Evolutionary conservation across 2,329 filamentous ascomycete genomes (phyloP).

Genomic region (Nemania sp.): DNA sequence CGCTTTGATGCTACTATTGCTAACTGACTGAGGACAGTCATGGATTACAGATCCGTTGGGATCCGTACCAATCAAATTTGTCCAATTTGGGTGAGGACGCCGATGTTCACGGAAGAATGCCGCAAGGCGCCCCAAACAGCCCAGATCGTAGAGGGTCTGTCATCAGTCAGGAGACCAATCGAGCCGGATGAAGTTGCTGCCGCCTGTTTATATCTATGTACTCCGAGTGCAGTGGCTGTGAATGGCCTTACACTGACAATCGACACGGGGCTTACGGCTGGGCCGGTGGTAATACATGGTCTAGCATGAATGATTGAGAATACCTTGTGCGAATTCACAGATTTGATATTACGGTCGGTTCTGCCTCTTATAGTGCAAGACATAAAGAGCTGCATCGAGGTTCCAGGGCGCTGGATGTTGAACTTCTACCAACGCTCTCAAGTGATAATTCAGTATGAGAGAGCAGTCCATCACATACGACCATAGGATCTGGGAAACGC

Average conservation of each 20-base stretch:
- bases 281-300: too few relatives aligned
- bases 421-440: too few relatives aligned
- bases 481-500: too few relatives aligned
- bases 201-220: slow-evolving; percentile 33
- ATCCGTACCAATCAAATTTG: slow-evolving; percentile 32
- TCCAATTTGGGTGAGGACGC: slow-evolving; percentile 29
- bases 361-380: too few relatives aligned
- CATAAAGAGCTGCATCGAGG: too few relatives aligned
- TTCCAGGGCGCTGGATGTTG: too few relatives aligned
- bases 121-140: slow-evolving; percentile 19
- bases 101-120: slow-evolving; percentile 31
- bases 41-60: slow-evolving; percentile 26
- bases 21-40: slow-evolving; percentile 18
- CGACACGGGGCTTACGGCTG: slow-evolving; percentile 18
- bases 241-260: slow-evolving; percentile 28
- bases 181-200: slow-evolving; percentile 32
- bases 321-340: too few relatives aligned
- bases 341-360: too few relatives aligned
- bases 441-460: too few relatives aligned
- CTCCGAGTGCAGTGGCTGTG: slow-evolving; percentile 22
- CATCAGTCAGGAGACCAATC: slow-evolving; percentile 26
- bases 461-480: too few relatives aligned
- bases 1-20: too few relatives aligned
- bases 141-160: slow-evolving; percentile 16
- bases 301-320: too few relatives aligned